phyloP scores from a whole-genome alignment of 441 rosid genomes.

The Arabidopsis hybrid region DNA sequence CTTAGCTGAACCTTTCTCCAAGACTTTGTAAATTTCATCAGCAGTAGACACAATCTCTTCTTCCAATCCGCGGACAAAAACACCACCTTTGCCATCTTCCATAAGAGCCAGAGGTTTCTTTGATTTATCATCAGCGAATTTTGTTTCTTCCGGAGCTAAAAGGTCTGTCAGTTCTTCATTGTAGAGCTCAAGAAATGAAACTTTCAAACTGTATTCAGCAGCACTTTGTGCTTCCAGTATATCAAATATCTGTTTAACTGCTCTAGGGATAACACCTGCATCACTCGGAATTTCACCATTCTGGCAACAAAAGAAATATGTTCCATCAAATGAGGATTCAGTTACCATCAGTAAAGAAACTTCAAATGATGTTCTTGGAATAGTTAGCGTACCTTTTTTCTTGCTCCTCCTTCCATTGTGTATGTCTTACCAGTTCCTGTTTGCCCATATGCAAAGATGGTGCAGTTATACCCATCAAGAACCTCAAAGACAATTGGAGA shows the following conservation, averaged over 20 bases:
- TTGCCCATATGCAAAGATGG: constrained; percentile 99
- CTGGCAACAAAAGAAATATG: constrained; percentile 51
- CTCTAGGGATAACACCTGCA: constrained; percentile 98
- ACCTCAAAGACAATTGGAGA: constrained; percentile 97
- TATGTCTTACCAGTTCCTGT: constrained; percentile 99
- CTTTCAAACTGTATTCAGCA: constrained; percentile 98
- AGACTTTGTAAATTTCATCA: constrained; percentile 94
- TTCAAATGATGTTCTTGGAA: constrained; percentile 9
- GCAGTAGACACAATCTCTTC: constrained; percentile 97
- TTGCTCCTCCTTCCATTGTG: constrained; percentile 98
- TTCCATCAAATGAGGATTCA: constrained; percentile 35
- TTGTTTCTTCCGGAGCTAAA: constrained; percentile 91
- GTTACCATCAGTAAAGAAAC: constrained; percentile 9
- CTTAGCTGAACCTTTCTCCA: constrained; percentile 98
- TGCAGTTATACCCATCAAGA: constrained; percentile 97
- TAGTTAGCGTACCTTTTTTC: constrained; percentile 74
- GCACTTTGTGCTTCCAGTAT: constrained; percentile 92
- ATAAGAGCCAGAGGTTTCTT: constrained; percentile 98
- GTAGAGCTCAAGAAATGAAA: constrained; percentile 95
- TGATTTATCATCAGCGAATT: constrained; percentile 87
- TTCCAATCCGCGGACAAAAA: constrained; percentile 93
- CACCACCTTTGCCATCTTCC: constrained; percentile 99
- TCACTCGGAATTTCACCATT: constrained; percentile 98
- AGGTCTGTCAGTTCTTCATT: constrained; percentile 98
- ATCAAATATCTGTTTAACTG: constrained; percentile 93